phyloP scores from a whole-genome alignment of 2,329 filamentous ascomycete species.

The Exserohilum turcica region DNA sequence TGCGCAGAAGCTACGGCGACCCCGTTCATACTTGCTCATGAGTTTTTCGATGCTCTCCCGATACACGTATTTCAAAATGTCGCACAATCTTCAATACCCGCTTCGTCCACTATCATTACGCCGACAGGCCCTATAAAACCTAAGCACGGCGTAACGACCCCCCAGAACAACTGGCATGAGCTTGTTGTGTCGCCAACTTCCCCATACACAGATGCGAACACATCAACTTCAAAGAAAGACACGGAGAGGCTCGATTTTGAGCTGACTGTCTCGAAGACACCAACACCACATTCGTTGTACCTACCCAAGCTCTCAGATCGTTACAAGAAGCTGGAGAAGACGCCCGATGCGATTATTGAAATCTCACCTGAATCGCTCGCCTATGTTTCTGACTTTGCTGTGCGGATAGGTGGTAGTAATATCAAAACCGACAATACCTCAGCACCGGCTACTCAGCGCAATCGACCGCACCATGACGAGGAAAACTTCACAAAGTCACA shows the following conservation, averaged over 20 bases:
- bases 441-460: constrained; percentile 50
- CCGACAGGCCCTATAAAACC: constrained; percentile 57
- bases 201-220: constrained; percentile 50
- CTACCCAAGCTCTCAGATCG: constrained; percentile 81
- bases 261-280: constrained; percentile 73
- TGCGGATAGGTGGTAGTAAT: constrained; percentile 74
- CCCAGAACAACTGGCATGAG: constrained; percentile 50
- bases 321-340: constrained; percentile 74
- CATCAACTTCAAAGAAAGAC: constrained; percentile 16
- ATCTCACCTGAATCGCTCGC: constrained; percentile 85
- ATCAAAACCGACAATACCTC: constrained; percentile 9
- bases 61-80: constrained; percentile 93
- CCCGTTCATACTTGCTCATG: constrained; percentile 94
- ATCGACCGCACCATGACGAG: constrained; percentile 10
- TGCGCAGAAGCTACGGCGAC: constrained; percentile 67
- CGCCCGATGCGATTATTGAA: constrained; percentile 76
- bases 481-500: constrained; percentile 57
- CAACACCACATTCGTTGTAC: constrained; percentile 82
- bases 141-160: constrained; percentile 43
- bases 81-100: constrained; percentile 48
- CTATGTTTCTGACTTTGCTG: constrained; percentile 80
- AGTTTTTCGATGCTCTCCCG: constrained; percentile 97
- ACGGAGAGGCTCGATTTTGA: constrained; percentile 76
- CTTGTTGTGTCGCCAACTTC: constrained; percentile 51
- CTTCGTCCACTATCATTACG: constrained; percentile 51